Conservation (phyloP, 352 stramenopile genomes). For the Phytophthora macrochlamydospora region DNA sequence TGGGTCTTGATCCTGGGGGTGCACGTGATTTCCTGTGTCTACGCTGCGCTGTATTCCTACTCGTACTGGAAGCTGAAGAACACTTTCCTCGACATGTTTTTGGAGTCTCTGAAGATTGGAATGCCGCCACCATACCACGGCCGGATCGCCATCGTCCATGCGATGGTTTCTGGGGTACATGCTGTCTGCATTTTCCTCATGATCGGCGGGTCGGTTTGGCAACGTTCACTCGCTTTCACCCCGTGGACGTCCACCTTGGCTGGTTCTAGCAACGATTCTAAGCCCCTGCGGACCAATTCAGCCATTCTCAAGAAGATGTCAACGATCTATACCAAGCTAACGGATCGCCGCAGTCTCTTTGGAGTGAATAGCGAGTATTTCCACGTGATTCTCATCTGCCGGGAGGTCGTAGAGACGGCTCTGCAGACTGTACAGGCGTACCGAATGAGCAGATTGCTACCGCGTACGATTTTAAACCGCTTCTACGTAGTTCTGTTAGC, state of each 20-base stretch:
- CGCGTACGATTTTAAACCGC: conserved; percentile 19
- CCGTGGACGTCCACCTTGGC: not conserved
- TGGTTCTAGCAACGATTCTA: not conserved
- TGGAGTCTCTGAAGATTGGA: conserved; percentile 11
- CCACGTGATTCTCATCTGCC: not conserved
- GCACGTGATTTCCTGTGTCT: conserved; percentile 1
- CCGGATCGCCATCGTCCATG: conserved; percentile 15
- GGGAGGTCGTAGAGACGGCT: not conserved
- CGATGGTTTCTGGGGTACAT: conserved; percentile 22
- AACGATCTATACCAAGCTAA: not conserved
- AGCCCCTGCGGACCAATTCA: not conserved
- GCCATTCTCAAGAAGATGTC: not conserved
- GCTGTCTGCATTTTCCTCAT: conserved; percentile 9
- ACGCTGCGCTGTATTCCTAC: not conserved
- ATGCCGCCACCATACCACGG: conserved; percentile 10
- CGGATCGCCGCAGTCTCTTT: not conserved
- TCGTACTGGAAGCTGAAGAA: conserved; percentile 8
- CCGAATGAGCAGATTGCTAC: conserved; percentile 11
- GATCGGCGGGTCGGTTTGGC: not conserved
- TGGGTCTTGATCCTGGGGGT: not conserved
- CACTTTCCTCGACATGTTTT: conserved; percentile 3
- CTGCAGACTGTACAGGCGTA: conserved; percentile 16
- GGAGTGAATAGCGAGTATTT: not conserved
- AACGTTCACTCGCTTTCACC: conserved; percentile 3
- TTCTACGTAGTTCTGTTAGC: conserved; percentile 22